phyloP scores from a whole-genome alignment of 2,329 filamentous ascomycete species.

The Neoascochyta sp. region DNA sequence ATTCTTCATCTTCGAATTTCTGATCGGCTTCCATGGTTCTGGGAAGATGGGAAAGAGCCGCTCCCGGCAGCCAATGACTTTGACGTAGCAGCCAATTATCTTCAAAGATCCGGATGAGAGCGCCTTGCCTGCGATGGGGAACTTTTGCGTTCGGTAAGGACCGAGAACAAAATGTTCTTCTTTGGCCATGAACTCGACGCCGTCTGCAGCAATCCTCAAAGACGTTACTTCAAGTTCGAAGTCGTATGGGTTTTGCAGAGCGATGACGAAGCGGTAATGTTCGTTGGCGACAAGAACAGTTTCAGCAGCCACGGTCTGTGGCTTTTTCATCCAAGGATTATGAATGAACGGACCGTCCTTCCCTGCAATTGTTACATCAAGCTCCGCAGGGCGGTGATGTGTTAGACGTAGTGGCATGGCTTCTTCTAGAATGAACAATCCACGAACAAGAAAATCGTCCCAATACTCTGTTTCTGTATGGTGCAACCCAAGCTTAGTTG shows the following conservation, averaged over 20 bases:
- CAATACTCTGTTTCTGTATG: conserved; percentile 81
- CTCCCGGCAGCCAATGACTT: conserved; percentile 76
- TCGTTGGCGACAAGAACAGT: conserved; percentile 76
- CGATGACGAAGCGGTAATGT: conserved; percentile 71
- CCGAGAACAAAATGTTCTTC: conserved; percentile 66
- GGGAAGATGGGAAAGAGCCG: conserved; percentile 80
- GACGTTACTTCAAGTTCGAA: conserved; percentile 87
- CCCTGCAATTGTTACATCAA: conserved; percentile 33
- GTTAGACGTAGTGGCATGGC: conserved; percentile 24
- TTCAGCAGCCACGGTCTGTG: conserved; percentile 56
- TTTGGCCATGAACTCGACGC: conserved; percentile 65
- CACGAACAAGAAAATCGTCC: conserved; percentile 92
- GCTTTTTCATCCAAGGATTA: conserved; percentile 77
- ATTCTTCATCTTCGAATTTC: conserved; percentile 70
- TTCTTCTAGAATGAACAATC: conserved; percentile 59
- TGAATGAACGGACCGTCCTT: conserved; percentile 81
- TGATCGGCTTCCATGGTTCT: conserved; percentile 68
- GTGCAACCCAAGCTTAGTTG: conserved; percentile 67
- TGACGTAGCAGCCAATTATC: conserved; percentile 74
- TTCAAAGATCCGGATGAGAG: conserved; percentile 64
- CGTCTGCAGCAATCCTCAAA: conserved; percentile 69
- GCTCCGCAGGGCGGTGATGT: conserved; percentile 33
- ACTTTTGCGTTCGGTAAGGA: conserved; percentile 76
- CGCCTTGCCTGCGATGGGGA: conserved; percentile 68
- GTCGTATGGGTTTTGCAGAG: conserved; percentile 90